Percentiles rank a stretch among this genome's conserved stretches.
Conservation (phyloP, 139 green algal species). For the Coelastrella sp. region DNA sequence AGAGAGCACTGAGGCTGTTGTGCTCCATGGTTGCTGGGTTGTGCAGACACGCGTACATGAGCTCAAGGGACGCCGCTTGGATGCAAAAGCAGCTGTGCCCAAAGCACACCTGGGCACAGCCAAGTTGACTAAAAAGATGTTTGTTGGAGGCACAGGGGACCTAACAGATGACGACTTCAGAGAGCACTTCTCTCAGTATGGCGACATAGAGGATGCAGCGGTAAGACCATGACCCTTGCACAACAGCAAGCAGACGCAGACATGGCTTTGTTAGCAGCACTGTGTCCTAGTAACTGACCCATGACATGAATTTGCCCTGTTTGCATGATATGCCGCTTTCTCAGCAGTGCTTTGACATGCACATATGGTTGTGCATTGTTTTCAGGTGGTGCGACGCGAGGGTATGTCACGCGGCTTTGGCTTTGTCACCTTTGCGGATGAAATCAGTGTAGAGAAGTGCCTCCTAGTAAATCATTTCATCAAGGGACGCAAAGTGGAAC, state of each 20-base stretch:
- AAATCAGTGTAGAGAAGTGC: conserved; percentile 85
- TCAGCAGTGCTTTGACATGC: too few species aligned
- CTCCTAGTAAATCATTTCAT: conserved; percentile 66
- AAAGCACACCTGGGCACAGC: conserved; percentile 61
- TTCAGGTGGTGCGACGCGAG: conserved; percentile 79
- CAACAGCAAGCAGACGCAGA: too few species aligned
- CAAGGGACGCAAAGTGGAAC: conserved; percentile 73
- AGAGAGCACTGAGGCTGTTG: not conserved
- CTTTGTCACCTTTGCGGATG: conserved; percentile 88
- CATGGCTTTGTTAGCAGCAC: too few species aligned
- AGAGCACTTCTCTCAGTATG: conserved; percentile 78
- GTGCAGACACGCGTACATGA: conserved; percentile 70
- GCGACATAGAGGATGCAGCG: conserved; percentile 75
- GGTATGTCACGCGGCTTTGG: conserved; percentile 83
- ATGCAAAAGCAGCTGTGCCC: conserved; percentile 82
- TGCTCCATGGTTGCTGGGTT: not conserved
- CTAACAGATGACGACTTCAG: conserved; percentile 78
- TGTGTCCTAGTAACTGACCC: too few species aligned
- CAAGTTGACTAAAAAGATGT: conserved; percentile 80
- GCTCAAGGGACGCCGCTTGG: conserved; percentile 72
- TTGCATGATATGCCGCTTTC: too few species aligned
- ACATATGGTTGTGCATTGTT: too few species aligned
- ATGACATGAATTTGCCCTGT: not conserved
- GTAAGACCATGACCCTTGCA: too few species aligned
- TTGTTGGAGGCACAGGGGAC: conserved; percentile 86